A percentile compares a stretch with the other conserved stretches of the same genome.
These are phyloP conservation scores for Gossypioides kirkii DNA, from an alignment of 345 rosid genomes.

Conservation along the genomic window DNA sequence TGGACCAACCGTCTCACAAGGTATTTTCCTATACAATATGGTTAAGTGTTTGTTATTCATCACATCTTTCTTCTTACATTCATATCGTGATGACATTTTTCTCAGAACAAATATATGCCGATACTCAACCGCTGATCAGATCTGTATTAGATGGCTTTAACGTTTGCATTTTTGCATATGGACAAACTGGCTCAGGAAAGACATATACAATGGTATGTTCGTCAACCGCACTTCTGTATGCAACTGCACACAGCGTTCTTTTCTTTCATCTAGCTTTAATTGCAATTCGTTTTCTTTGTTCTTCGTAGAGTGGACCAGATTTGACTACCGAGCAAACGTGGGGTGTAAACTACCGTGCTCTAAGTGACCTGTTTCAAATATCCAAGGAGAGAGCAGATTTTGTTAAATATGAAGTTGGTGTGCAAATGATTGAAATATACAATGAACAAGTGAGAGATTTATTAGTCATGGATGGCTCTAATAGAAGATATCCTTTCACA, in stretches of 20 bases:
- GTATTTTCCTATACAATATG: slow-evolving; percentile 19
- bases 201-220: slow-evolving; percentile 85
- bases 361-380: slow-evolving; percentile 73
- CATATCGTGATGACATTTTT: slow-evolving; percentile 37
- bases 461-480: slow-evolving; percentile 78
- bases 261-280: background rate
- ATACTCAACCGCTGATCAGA: slow-evolving; percentile 77
- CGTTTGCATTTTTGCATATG: slow-evolving; percentile 94
- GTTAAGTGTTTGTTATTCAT: background rate
- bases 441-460: slow-evolving; percentile 97
- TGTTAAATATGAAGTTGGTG: slow-evolving; percentile 78
- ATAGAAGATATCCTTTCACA: slow-evolving; percentile 78
- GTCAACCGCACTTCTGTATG: background rate
- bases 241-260: background rate
- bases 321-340: slow-evolving; percentile 63
- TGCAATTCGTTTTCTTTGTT: background rate
- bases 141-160: slow-evolving; percentile 92
- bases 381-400: slow-evolving; percentile 63
- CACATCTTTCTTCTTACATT: background rate
- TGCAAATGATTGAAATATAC: slow-evolving; percentile 97
- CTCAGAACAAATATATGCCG: slow-evolving; percentile 75
- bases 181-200: slow-evolving; percentile 99
- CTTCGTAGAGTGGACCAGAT: slow-evolving; percentile 87
- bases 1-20: slow-evolving; percentile 74
- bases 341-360: slow-evolving; percentile 95